Base-by-base conservation (phyloP, 2,329 filamentous ascomycete genomes). In the Beauveria bassiana region DNA sequence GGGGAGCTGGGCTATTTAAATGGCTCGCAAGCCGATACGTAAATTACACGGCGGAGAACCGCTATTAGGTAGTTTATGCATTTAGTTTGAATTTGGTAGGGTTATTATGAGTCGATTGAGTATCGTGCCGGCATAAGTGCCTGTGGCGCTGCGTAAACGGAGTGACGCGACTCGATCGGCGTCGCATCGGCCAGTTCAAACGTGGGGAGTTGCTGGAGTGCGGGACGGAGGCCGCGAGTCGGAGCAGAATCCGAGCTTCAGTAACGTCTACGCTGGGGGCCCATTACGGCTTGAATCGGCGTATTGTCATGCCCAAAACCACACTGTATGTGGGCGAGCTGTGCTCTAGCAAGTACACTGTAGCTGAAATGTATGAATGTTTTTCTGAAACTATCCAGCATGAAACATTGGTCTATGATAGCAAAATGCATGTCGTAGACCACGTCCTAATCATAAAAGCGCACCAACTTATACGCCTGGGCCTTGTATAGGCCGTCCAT, bases 341-440 rank as follows among this genome's bases (percentile, higher is more conserved):
- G 38, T 22, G 8, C 38, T 28, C 22, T 54, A 22, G 34, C 18
- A 49, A 18, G 14, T 16, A 5, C 20, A 22, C 7, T 42, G 16
- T 24, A 40, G 54, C 54, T 49, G 43, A 58, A 20, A 50, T 34
- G 28, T 49, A 49, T 42, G 24, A 12, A 24, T 51, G 43, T 26
- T 59, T 16, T 59, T 20, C 34, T 38, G 34, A 20, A 34, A 45
- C 24, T 59, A 59, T 59, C 47, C 56, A 59, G 56, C 56, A 52
- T 34, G 16, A 20, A 43, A 24, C 38, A 52, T 31, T 43, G 47
- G 56, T 34, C 47, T 24, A 34, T 47, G 38, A 31, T 31, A 22
- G 46, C 38, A 51, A 6, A 14, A 28, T 43, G 51, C n/a, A 20
- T 12, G 18, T 34, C 28, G 22, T 50, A 14, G 55, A 49, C 55